A percentile compares a stretch with the other conserved stretches of the same genome.
phyloP scores from a whole-genome alignment of 1,139 yeast genomes.

The Candida pseudocylindracea region DNA sequence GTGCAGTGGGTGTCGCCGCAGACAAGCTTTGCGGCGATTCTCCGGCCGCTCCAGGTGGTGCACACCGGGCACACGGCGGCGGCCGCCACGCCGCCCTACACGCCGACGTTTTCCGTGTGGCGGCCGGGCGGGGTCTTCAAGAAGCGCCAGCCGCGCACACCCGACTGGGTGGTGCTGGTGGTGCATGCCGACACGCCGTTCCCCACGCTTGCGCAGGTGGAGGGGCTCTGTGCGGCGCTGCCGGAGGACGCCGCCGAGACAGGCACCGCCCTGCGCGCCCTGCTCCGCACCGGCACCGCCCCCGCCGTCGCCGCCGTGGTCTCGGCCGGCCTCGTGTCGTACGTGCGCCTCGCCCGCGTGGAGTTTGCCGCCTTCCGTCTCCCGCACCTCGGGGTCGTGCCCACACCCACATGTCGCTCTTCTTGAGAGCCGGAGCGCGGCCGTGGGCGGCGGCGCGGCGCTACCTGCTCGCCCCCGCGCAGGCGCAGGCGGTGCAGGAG shows the following conservation, averaged over 20 bases:
- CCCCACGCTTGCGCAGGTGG: constrained; percentile 18
- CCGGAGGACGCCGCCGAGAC: background rate
- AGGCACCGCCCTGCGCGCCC: too few species aligned
- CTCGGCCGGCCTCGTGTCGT: too few species aligned
- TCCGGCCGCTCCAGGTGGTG: constrained; percentile 13
- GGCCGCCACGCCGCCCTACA: constrained; percentile 1
- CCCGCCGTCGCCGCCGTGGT: too few species aligned
- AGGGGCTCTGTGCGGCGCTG: background rate
- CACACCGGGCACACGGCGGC: background rate
- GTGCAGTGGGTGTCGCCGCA: background rate
- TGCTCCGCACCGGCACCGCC: too few species aligned
- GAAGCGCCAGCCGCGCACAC: constrained; percentile 34
- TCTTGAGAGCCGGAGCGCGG: too few species aligned
- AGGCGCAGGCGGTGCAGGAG: too few species aligned
- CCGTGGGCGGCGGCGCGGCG: too few species aligned
- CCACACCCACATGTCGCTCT: too few species aligned
- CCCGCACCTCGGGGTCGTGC: too few species aligned
- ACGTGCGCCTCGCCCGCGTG: too few species aligned
- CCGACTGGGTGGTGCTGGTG: constrained; percentile 57
- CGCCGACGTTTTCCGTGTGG: constrained; percentile 49
- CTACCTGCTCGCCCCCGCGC: too few species aligned
- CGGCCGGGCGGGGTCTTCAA: constrained; percentile 55
- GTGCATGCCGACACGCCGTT: constrained; percentile 22
- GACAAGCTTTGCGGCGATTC: constrained; percentile 17
- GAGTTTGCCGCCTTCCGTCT: too few species aligned